Conservation (phyloP, 345 rosid species). For the Gossypium turneri region DNA sequence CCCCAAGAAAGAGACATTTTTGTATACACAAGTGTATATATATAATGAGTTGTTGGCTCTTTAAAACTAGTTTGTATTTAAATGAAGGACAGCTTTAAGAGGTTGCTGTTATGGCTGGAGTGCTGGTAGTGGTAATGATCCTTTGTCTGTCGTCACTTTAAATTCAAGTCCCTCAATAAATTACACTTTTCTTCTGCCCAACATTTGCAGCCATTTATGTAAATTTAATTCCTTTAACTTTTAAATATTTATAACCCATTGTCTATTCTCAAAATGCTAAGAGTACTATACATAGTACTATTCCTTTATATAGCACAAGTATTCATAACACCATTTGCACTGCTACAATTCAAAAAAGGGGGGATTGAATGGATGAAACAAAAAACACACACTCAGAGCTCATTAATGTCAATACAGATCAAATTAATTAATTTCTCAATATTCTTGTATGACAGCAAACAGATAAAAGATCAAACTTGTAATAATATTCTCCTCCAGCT, state of each 20-base stretch:
- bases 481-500: not conserved
- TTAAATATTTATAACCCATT: no score
- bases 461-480: not conserved
- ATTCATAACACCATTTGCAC: not conserved
- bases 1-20: not conserved
- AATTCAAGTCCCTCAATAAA: not conserved
- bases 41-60: not conserved
- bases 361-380: slow-evolving; percentile 8
- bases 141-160: not conserved
- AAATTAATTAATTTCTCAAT: not conserved
- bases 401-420: not conserved
- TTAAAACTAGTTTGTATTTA: not conserved
- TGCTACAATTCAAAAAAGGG: not conserved
- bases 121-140: not conserved
- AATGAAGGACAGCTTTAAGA: not conserved
- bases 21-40: not conserved
- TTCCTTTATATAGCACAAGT: no score
- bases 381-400: slow-evolving; percentile 4
- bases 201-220: not conserved
- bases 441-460: not conserved
- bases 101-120: not conserved
- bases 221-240: no score
- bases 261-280: no score
- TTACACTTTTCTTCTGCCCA: not conserved
- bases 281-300: no score